Evolutionary conservation across 129 eudicot genomes (phyloP).

Genomic region (Ambrosia trifida): DNA sequence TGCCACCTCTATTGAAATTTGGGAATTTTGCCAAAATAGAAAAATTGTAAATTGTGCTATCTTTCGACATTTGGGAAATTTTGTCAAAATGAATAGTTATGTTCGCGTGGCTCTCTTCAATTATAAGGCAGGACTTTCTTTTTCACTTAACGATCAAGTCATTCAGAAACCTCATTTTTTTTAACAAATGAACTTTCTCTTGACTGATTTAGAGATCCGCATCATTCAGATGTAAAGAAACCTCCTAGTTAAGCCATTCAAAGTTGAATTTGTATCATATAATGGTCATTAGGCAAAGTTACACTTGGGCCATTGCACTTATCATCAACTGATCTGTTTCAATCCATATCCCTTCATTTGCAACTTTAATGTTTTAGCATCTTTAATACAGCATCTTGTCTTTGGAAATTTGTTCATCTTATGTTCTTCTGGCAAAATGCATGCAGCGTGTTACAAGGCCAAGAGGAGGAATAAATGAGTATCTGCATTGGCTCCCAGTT

Average conservation of each 20-base stretch:
- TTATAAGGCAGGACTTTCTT: slow-evolving; percentile 3
- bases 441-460: slow-evolving; percentile 95
- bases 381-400: not conserved
- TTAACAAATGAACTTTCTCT: not conserved
- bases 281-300: slow-evolving; percentile 6
- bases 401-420: slow-evolving; percentile 14
- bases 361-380: not conserved
- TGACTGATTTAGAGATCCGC: not conserved
- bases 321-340: not conserved
- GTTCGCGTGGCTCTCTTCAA: not conserved
- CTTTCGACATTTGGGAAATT: not conserved
- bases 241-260: slow-evolving; percentile 8
- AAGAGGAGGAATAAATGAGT: slow-evolving; percentile 91
- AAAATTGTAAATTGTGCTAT: too few relatives aligned
- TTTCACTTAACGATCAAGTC: not conserved
- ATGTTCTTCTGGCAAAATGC: slow-evolving; percentile 20
- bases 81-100: not conserved
- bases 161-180: not conserved
- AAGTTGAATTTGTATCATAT: slow-evolving; percentile 10
- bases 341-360: not conserved
- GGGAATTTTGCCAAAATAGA: not conserved
- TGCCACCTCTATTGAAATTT: not conserved
- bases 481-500: slow-evolving; percentile 92
- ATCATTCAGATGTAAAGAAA: slow-evolving; percentile 2
- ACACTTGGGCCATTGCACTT: not conserved